Evolutionary conservation across 2,329 filamentous ascomycete species (phyloP), one percentile per base, ranked within the genome.

Genomic region (Talaromyces pinophilus): DNA sequence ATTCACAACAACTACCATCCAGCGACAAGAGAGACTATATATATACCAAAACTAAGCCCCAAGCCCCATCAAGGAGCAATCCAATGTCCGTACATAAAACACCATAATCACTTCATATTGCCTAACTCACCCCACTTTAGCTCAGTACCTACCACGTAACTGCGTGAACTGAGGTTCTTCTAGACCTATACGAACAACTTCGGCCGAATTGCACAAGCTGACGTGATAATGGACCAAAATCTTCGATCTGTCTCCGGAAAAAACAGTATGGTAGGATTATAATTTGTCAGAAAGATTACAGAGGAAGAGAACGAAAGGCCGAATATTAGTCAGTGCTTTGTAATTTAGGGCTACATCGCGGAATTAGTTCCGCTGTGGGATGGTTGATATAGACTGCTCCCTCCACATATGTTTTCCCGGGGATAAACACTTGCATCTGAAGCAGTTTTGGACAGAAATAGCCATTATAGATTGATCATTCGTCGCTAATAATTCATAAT

Each of bases 351-450:
- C 48, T 52, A 52, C 6, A 5, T 19, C 54, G 33, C 30, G 54
- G 33, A 57, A 38, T 22, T 54, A n/a, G 6, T 38, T 40, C 54
- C 54, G 54, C 28, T 54, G 54, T 22, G 52, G 52, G 30, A 57
- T 35, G n/a, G 5, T 57, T 22, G n/a, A 3, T 13, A 35, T 52
- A 46, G 42, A 7, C 22, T 52, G 2, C 22, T 52, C 13, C 30
- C 52, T 19, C 48, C 48, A 28, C 48, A 17, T 28, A n/a, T 30
- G 50, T 54, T 54, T 54, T 17, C 17, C 50, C 50, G 50, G 15
- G 25, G 28, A n/a, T 17, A 30, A 52, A 46, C 40, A 42, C 17
- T 42, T 42, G 5, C 13, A 40, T 40, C 11, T 17, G 15, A 4
- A 40, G 38, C 38, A 35, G 33, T 35, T 35, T 35, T 35, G 33